Conservation (phyloP, 1,139 yeast genomes). For the Saccharomyces uvarum region DNA sequence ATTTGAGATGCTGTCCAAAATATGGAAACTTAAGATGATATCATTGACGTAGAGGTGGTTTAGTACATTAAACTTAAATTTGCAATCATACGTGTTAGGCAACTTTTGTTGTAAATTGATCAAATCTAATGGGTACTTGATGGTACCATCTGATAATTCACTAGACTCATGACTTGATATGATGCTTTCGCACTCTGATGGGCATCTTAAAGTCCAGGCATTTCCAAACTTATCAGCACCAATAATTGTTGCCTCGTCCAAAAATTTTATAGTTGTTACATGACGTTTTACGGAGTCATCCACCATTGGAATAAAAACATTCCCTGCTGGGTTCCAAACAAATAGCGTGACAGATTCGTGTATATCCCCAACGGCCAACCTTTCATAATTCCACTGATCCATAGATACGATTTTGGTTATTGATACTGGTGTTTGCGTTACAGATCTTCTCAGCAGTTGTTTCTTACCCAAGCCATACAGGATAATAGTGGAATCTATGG, state of each 20-base stretch:
- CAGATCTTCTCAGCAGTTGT: constrained; percentile 64
- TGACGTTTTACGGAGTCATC: constrained; percentile 68
- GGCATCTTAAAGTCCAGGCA: constrained; percentile 57
- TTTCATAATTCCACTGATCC: constrained; percentile 43
- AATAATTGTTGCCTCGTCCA: constrained; percentile 70
- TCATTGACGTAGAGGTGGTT: constrained; percentile 68
- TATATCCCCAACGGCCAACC: constrained; percentile 64
- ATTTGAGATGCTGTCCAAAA: constrained; percentile 17
- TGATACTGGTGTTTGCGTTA: constrained; percentile 36
- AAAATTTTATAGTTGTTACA: constrained; percentile 47
- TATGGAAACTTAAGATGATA: constrained; percentile 54
- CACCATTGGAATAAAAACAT: constrained; percentile 53
- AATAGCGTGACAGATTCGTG: constrained; percentile 55
- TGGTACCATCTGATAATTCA: background rate
- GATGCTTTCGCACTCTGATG: constrained; percentile 31
- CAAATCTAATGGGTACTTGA: background rate
- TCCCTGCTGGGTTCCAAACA: constrained; percentile 45
- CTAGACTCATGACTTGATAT: constrained; percentile 3
- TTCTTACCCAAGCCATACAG: constrained; percentile 70
- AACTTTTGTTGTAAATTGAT: constrained; percentile 3
- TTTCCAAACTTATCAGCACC: constrained; percentile 93
- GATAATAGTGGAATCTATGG: constrained; percentile 46
- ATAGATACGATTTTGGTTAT: constrained; percentile 45
- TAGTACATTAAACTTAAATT: constrained; percentile 44
- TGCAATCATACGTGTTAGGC: constrained; percentile 28